Base-by-base conservation (phyloP, 495 filamentous ascomycete genomes). In the Rusavskia elegans region DNA sequence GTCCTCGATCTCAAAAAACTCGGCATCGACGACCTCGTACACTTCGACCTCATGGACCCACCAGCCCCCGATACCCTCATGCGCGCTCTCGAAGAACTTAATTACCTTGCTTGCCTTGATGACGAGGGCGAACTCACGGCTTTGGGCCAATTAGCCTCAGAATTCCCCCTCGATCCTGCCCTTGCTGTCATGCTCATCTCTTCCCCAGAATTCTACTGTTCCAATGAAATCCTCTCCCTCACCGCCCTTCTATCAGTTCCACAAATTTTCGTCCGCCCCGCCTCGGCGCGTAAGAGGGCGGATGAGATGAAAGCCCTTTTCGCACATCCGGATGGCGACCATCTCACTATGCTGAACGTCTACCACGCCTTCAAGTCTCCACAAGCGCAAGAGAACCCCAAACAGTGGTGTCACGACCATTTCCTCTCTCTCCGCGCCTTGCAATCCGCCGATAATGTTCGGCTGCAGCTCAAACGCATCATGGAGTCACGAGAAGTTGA, bases 11-110 rank as follows among this genome's bases (percentile, higher is more conserved):
- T 99, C 61, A 97, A 97, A 76, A 99, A 99, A 67, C 81, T 96
- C 35, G 93, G 93, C 32, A 79, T 99, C 39, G 82, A 93, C 56
- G 93, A 99, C 63, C 72, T 99, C 48, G 93, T 99, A 3, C 93
- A 99, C 64, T 98, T 98, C 63, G 93, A 97, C 63, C 72, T 96
- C 49, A 98, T 98, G 92, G 93, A 99, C 57, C 93, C 93, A 3
- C 93, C 93, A 5, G 92, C 93, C 1, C 93, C 93, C 0, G 93
- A 99, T 71, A 99, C 93, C 23, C 78, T 99, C 63, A 99, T 99
- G 92, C 84, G 93, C 59, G 93, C 93, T 17, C 70, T 99, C 14
- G 93, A 99, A 65, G 93, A 99, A 67, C 80, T 99, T 17, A 97
- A 99, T 65, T 99, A 94, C 64, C 74, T 99, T 0, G 86, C 89